Evolutionary conservation across 2,329 filamentous ascomycete species (phyloP), one percentile per base, ranked within the genome.

Genomic region (Sarocladiaceae sp.): DNA sequence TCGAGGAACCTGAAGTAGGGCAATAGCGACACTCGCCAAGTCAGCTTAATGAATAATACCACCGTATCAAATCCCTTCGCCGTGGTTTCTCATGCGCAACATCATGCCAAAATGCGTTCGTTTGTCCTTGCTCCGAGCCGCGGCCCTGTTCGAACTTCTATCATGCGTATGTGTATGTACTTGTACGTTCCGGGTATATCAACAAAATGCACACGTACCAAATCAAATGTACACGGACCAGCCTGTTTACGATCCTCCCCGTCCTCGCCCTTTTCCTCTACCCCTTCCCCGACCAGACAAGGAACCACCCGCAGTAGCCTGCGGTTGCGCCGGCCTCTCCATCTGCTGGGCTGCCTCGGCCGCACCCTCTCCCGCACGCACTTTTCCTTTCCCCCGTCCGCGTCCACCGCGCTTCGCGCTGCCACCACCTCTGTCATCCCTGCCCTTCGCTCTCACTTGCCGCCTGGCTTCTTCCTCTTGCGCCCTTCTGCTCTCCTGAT

Each of bases 401-500:
- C 59, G 48, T 15, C 53, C 48, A 33, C 47, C 51, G 19, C 55
- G 53, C 15, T 56, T 55, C 43, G 61, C 60, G 20, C 58, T 55
- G 21, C 55, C 53, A 10, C 49, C 40, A 50, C 59, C 58, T 57
- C 64, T 61, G 45, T 61, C 67, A 44, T 68, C 66, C 11, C 68
- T 70, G 52, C 68, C 70, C 52, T 74, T 67, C 34, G 66, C 64
- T 47, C 62, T 64, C 26, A 57, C 58, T 19, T 61, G 57, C 41
- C 66, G 61, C 34, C 64, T 58, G 3, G 72, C 70, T 49, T 80
- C 80, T 51, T 83, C 78, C 52, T 83, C 78, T 51, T 83, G 82
- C 29, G 84, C 78, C 21, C 85, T 74, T 48, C 75, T 74, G 55
- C 83, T 88, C 62, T 95, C 90, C 50, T 85, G 82, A 52, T 94